These are phyloP conservation scores for Cryptosporidium viatorum DNA, from an alignment of 169 alveolate species.

Conservation along the genomic window DNA sequence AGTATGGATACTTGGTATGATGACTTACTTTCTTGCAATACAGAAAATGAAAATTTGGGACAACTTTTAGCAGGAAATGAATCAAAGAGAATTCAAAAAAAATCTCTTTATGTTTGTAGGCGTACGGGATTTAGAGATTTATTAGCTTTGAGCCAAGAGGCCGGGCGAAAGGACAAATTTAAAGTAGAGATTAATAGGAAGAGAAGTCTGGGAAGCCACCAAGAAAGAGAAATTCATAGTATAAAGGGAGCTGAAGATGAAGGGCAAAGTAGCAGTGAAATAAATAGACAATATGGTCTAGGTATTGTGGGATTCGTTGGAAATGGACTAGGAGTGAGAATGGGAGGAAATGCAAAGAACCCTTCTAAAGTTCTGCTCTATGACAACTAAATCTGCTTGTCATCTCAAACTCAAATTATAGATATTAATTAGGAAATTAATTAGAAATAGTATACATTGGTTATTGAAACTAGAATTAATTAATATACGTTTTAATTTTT, in stretches of 20 bases:
- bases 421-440: not conserved
- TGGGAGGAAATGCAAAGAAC: slow-evolving; percentile 10
- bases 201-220: not conserved
- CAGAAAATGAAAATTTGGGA: slow-evolving; percentile 41
- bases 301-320: not conserved
- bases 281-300: not conserved
- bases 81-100: not conserved
- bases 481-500: not conserved
- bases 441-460: not conserved
- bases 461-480: slow-evolving; percentile 11
- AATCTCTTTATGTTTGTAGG: slow-evolving; percentile 17
- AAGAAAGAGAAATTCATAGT: not conserved
- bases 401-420: not conserved
- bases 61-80: not conserved
- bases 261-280: not conserved
- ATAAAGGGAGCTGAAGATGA: not conserved
- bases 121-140: slow-evolving; percentile 43
- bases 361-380: slow-evolving; percentile 3
- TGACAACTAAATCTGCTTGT: not conserved
- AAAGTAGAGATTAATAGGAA: not conserved
- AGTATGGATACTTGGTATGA: slow-evolving; percentile 69
- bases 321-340: not conserved
- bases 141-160: not conserved
- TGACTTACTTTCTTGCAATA: slow-evolving; percentile 48
- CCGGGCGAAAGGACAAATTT: not conserved